phyloP scores from a whole-genome alignment of 1,139 yeast genomes.

The Suhomyces terraborum region DNA sequence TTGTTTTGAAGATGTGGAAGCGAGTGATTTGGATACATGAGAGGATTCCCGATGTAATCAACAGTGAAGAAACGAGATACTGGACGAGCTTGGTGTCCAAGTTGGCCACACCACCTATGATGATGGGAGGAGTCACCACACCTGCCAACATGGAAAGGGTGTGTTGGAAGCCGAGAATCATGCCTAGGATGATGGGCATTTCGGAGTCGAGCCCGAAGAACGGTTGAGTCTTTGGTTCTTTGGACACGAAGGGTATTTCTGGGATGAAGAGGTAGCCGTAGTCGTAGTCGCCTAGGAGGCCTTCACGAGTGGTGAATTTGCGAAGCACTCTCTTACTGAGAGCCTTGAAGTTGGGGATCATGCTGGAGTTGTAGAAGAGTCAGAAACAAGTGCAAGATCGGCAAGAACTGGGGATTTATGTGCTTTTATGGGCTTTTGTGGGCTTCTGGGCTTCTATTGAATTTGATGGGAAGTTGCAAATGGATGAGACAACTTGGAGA shows the following conservation, averaged over 20 bases:
- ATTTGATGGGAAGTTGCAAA: too few species aligned
- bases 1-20: constrained; percentile 70
- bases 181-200: constrained; percentile 76
- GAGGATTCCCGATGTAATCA: constrained; percentile 74
- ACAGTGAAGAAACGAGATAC: constrained; percentile 75
- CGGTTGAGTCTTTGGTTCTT: constrained; percentile 60
- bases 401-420: too few species aligned
- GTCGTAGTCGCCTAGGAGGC: constrained; percentile 81
- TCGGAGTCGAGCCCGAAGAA: constrained; percentile 78
- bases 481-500: too few species aligned
- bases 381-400: too few species aligned
- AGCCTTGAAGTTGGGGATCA: constrained; percentile 17
- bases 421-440: too few species aligned
- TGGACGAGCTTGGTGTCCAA: constrained; percentile 52
- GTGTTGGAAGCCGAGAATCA: constrained; percentile 82
- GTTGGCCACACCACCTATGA: constrained; percentile 64
- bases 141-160: constrained; percentile 91
- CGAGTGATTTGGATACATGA: constrained; percentile 80
- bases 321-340: constrained; percentile 28
- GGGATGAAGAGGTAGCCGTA: constrained; percentile 78
- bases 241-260: constrained; percentile 63
- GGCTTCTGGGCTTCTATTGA: too few species aligned
- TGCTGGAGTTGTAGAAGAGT: too few species aligned
- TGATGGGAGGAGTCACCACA: constrained; percentile 80
- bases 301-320: constrained; percentile 69